A percentile compares a stretch with the other conserved stretches of the same genome.
These are phyloP conservation scores for Tillandsia fasciculata DNA, from an alignment of 176 grass and related monocot genomes.

Conservation along the genomic window DNA sequence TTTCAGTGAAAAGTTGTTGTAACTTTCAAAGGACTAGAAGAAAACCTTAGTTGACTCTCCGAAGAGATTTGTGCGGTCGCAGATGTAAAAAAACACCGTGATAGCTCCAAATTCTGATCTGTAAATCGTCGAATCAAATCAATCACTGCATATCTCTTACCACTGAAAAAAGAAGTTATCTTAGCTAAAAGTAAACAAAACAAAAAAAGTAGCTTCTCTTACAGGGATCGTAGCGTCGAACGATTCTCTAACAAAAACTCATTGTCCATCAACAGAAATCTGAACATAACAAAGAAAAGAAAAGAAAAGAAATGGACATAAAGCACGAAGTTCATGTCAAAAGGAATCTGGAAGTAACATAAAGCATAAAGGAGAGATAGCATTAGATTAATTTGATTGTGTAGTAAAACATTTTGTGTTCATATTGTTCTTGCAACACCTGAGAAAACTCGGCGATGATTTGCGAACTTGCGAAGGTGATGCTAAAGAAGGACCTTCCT, in stretches of 20 bases:
- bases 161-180: background rate
- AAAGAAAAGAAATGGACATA: conserved; percentile 8
- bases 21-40: background rate
- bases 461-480: conserved; percentile 41
- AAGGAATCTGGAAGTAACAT: conserved; percentile 44
- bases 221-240: conserved; percentile 58
- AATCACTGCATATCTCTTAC: background rate
- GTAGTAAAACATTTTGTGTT: too few relatives aligned
- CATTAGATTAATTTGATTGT: background rate
- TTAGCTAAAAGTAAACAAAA: background rate
- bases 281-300: conserved; percentile 21
- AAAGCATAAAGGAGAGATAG: background rate
- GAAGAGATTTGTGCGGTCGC: conserved; percentile 85
- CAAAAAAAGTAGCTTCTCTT: conserved; percentile 22
- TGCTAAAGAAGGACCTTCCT: conserved; percentile 41
- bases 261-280: conserved; percentile 77
- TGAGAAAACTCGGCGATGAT: conserved; percentile 27
- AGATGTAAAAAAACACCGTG: conserved; percentile 74
- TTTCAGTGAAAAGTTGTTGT: background rate
- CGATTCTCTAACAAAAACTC: conserved; percentile 78
- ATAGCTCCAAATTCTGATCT: conserved; percentile 65
- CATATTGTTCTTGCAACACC: background rate
- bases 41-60: conserved; percentile 66
- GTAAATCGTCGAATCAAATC: conserved; percentile 4
- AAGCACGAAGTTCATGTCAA: conserved; percentile 11